Evolutionary conservation across 352 stramenopile genomes (phyloP), one percentile per base, ranked within the genome.

Genomic region (Blastocystis sp.): DNA sequence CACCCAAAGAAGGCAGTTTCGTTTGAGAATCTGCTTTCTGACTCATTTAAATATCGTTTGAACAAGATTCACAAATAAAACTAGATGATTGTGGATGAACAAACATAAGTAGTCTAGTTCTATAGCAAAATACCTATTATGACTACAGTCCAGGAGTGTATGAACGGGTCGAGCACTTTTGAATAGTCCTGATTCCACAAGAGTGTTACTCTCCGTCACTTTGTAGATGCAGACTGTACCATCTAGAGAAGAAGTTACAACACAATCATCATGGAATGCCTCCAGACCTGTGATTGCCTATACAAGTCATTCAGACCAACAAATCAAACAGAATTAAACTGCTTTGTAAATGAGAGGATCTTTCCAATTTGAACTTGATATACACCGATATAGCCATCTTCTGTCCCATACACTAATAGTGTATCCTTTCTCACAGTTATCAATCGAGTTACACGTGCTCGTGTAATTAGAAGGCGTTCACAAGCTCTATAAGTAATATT

Each of bases 391-490:
- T 21, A 51, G 0, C 71, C 71, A 21, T 49, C 19, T 66, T 83
- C 71, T 43, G 57, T 54, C 49, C 71, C 71, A 19, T 67, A n/a
- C 24, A 83, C 29, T 5, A 67, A 51, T n/a, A 51, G 49, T 42
- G 37, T 43, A 2, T 66, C 42, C 49, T 65, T 32, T 37, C 56
- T 11, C 71, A 83, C 5, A 32, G 27, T 14, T 7, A 58, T 35
- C 16, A 46, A 32, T 65, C 21, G 49, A 35, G 5, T 52, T 11
- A n/a, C 1, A 4, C 24, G 58, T 21, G n/a, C 66, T 35, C 51
- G 49, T 46, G 39, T 43, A 9, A 66, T 35, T 27, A 66, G 58
- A 27, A 83, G 35, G 3, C 71, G 71, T 12, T 67, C 16, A 43
- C 43, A 42, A 19, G 16, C 5, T 56, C 71, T 83, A 65, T 37